Evolutionary conservation across 805 yeast genomes (phyloP).

Genomic region (Candida argentea): DNA sequence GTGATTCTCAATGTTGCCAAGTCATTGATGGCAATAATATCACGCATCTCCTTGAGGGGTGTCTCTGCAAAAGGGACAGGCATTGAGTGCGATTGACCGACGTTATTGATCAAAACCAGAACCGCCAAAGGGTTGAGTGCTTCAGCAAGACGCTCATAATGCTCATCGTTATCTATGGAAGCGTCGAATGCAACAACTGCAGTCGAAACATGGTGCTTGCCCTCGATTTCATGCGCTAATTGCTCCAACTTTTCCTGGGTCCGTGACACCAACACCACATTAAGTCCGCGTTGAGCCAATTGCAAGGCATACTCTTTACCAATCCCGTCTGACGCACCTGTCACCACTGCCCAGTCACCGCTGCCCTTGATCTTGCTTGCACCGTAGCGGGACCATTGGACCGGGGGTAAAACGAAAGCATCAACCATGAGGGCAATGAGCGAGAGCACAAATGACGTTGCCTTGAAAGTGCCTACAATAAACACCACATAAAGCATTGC

Average conservation of each 20-base stretch:
- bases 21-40: conserved; percentile 79
- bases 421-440: conserved; percentile 47
- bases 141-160: conserved; percentile 43
- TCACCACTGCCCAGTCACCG: conserved; percentile 89
- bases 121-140: conserved; percentile 47
- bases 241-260: conserved; percentile 66
- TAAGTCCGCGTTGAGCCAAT: conserved; percentile 78
- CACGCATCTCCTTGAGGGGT: conserved; percentile 57
- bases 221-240: conserved; percentile 52
- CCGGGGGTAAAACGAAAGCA: conserved; percentile 54
- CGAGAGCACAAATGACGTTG: conserved; percentile 42
- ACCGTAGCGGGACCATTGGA: conserved; percentile 60
- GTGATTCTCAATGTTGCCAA: conserved; percentile 78
- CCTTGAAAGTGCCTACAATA: conserved; percentile 53
- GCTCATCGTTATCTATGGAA: conserved; percentile 46
- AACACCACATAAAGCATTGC: conserved; percentile 25
- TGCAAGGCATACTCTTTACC: conserved; percentile 88
- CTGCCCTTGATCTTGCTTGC: too few species aligned
- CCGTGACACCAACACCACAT: conserved; percentile 75
- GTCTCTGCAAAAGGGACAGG: conserved; percentile 92
- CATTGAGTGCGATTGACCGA: conserved; percentile 88
- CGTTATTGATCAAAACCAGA: conserved; percentile 78
- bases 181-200: conserved; percentile 72
- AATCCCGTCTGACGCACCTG: conserved; percentile 97
- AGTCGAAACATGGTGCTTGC: conserved; percentile 50